phyloP scores from a whole-genome alignment of 768 basidiomycete species.

The Pulveroboletus sp. region DNA sequence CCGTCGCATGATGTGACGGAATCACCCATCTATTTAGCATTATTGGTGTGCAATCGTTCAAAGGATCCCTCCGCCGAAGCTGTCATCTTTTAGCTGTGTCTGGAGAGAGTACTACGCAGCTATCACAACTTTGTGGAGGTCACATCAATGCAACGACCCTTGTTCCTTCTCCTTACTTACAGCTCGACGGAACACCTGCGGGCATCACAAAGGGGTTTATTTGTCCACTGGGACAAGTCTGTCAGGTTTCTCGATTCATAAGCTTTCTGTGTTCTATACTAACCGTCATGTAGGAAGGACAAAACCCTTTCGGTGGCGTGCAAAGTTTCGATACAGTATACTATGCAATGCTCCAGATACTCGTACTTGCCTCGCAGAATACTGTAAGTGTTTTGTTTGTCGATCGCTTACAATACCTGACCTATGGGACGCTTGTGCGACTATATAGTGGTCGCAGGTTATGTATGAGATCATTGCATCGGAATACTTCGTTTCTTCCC shows the following conservation, averaged over 20 bases:
- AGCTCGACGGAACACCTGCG: constrained; percentile 34
- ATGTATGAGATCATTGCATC: constrained; percentile 91
- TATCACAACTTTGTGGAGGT: constrained; percentile 75
- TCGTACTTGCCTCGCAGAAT: constrained; percentile 78
- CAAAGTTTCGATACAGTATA: constrained; percentile 91
- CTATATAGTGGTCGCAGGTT: constrained; percentile 59
- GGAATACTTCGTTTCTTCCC: constrained; percentile 81
- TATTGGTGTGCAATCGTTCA: constrained; percentile 92
- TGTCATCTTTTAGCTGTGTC: constrained; percentile 53
- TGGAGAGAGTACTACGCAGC: constrained; percentile 45
- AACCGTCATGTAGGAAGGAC: constrained; percentile 42
- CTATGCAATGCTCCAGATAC: constrained; percentile 72
- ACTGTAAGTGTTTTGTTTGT: constrained; percentile 43
- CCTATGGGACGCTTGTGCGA: not conserved
- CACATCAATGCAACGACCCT: constrained; percentile 61
- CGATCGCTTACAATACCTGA: not conserved
- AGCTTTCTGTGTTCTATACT: not conserved
- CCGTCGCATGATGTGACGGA: not conserved
- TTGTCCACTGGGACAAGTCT: constrained; percentile 83
- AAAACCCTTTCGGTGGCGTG: constrained; percentile 61
- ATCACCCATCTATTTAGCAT: constrained; percentile 40
- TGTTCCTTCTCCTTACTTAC: constrained; percentile 39
- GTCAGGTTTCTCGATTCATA: constrained; percentile 47
- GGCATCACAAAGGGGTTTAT: constrained; percentile 73
- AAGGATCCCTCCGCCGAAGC: constrained; percentile 69